Base-by-base conservation (phyloP, 495 filamentous ascomycete species). In the Choiromyces venosus region DNA sequence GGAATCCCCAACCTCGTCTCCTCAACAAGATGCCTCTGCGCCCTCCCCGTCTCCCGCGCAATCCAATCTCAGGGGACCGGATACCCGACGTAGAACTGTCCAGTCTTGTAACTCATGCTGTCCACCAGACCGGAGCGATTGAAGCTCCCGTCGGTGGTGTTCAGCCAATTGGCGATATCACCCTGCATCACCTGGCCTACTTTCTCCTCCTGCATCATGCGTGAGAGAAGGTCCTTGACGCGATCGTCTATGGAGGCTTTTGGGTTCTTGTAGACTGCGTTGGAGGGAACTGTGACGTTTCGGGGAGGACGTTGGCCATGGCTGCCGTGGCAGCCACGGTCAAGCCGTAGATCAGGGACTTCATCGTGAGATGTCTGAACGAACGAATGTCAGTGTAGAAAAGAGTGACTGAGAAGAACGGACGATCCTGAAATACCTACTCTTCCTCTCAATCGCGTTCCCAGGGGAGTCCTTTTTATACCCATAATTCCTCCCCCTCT, bases 151-250 rank as follows among this genome's bases (percentile, higher is more conserved):
- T 85, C 84, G 0, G 84, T 86, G 9, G 81, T 82, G 76, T 91
- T 85, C 80, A 92, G 85, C 90, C 90, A 93, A 78, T 91, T 92
- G 36, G 85, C 85, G 65, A 93, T 82, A 80, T 92, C 91, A 82
- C 89, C 88, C 79, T 90, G 88, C 61, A 89, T 85, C 72, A 92
- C 84, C 80, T 92, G 90, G 5, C 87, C 84, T 66, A 87, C 85
- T 81, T 92, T 92, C 67, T 92, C 90, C 77, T 89, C 85, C 56
- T 90, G 85, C 0, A 87, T 91, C 90, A 92, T 92, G 35, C 88
- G 84, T 1, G 86, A 85, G 71, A 92, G 75, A 35, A 92, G 83
- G 80, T 92, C 89, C 12, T 84, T 80, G 10, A 92, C 86, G 61
- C 90, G 84, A 68, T 84, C 86, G 65, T 91, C 89, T 18, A 91